Base-by-base conservation (phyloP, 73 alveolate species). In the Paramecium bursaria region DNA sequence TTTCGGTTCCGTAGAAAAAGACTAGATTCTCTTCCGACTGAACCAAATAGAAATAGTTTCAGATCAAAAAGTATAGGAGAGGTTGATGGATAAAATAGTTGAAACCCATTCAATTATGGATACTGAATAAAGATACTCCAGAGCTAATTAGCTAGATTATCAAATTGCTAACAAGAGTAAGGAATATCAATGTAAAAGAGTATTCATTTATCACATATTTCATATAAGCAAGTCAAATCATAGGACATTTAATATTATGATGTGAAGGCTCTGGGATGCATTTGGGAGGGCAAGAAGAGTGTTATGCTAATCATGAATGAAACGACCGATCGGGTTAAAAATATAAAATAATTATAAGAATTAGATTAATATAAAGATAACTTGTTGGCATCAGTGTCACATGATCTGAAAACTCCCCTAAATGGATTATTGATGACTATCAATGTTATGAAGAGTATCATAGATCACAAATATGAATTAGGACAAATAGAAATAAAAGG, bases 231-330 rank as follows among this genome's bases (percentile, higher is more conserved):
- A 4, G 11, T 42, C 13, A 67, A 67, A 31, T 11, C 23, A 67
- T 35, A 44, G 7, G 44, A 31, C 17, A 35, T 42, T 15, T 21
- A 67, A n/a, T 67, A 67, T 13, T 67, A 67, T 19, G 82, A 67
- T 67, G 82, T 47, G 2, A 25, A 67, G 22, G 60, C 82, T 7
- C 13, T 25, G 27, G 55, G 82, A 0, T 67, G 82, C 21, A 21
- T 67, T 21, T 67, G 82, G 82, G 82, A 67, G 19, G 82, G 82
- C 7, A 67, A 67, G 44, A 21, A 67, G 44, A 21, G 82, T 19
- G 33, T 67, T 9, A 67, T 67, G 82, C 30, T 67, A 33, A 67
- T 67, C 6, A 11, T 67, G 22, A 67, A 67, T 42, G 82, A 67
- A 19, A 67, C 82, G 19, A 67, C 82, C 10, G 82, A 67, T 14